Conservation (phyloP, 192 early-diverging fungal species). For the Coemansia guatemalensis region DNA sequence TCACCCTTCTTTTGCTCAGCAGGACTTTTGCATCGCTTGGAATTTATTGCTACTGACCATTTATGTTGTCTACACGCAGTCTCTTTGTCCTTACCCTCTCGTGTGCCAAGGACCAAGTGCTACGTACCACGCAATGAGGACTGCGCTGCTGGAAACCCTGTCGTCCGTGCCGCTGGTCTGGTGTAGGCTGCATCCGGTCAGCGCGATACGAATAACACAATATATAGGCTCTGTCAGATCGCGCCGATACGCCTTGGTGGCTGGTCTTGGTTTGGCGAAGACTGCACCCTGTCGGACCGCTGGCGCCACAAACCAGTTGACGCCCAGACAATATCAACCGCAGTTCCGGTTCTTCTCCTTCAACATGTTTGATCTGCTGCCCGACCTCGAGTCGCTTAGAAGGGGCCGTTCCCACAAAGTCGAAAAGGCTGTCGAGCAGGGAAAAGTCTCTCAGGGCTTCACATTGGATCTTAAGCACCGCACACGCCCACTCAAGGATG, state of each 20-base stretch:
- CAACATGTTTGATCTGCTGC: slow-evolving; percentile 52
- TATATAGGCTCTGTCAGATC: background rate
- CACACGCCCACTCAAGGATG: slow-evolving; percentile 17
- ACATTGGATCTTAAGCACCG: slow-evolving; percentile 25
- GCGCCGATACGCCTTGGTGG: background rate
- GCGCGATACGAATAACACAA: background rate
- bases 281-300: background rate
- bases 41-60: background rate
- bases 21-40: background rate
- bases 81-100: background rate
- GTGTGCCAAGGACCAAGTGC: background rate
- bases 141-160: background rate
- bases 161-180: background rate
- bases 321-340: background rate
- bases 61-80: background rate
- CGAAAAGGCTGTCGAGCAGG: slow-evolving; percentile 39
- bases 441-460: slow-evolving; percentile 27
- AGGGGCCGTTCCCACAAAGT: slow-evolving; percentile 31
- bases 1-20: background rate
- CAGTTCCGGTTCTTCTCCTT: slow-evolving; percentile 16
- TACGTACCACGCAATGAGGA: background rate
- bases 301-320: background rate
- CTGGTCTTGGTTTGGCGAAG: background rate
- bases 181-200: background rate
- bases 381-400: slow-evolving; percentile 37